Percentiles rank a stretch among this genome's conserved stretches.
Evolutionary conservation across 1,284 basidiomycete genomes (phyloP).

Genomic region (Lignosus rhinocerotis): DNA sequence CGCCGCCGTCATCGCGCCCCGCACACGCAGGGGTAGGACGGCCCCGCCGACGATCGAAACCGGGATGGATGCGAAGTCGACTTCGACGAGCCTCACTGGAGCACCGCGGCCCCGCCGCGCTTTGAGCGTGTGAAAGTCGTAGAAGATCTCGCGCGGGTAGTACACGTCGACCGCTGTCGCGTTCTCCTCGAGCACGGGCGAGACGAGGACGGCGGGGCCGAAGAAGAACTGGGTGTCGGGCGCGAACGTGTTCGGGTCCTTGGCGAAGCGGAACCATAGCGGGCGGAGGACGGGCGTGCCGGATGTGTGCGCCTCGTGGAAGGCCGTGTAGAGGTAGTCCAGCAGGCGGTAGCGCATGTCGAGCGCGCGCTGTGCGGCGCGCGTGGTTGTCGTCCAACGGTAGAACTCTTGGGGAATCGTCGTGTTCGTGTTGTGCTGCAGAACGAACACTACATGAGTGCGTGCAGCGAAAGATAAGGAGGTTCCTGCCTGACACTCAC

Average conservation of each 20-base stretch:
- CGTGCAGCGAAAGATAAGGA: background rate
- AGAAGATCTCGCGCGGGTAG: conserved; percentile 68
- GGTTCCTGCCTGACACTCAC: conserved; percentile 40
- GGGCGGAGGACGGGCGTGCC: conserved; percentile 74
- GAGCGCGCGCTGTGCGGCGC: conserved; percentile 70
- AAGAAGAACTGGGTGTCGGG: conserved; percentile 74
- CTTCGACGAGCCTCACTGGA: conserved; percentile 46
- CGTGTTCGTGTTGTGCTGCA: conserved; percentile 59
- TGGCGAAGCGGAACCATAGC: conserved; percentile 76
- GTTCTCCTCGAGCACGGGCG: conserved; percentile 69
- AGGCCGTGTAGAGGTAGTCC: conserved; percentile 76
- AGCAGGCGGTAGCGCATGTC: conserved; percentile 65
- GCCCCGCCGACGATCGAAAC: conserved; percentile 66
- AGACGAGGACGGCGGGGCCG: conserved; percentile 71
- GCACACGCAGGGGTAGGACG: conserved; percentile 54
- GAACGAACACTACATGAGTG: background rate
- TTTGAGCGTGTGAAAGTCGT: conserved; percentile 76
- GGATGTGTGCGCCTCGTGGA: conserved; percentile 61
- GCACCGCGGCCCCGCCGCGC: conserved; percentile 41
- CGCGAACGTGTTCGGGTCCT: conserved; percentile 62
- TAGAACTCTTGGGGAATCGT: conserved; percentile 74
- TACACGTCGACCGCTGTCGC: conserved; percentile 52
- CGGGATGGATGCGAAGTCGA: conserved; percentile 69
- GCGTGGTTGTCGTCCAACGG: conserved; percentile 73
- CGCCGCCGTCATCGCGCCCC: conserved; percentile 57